Evolutionary conservation across 208 protist genomes (phyloP).

Genomic region (Trypanosomatidae sp.): DNA sequence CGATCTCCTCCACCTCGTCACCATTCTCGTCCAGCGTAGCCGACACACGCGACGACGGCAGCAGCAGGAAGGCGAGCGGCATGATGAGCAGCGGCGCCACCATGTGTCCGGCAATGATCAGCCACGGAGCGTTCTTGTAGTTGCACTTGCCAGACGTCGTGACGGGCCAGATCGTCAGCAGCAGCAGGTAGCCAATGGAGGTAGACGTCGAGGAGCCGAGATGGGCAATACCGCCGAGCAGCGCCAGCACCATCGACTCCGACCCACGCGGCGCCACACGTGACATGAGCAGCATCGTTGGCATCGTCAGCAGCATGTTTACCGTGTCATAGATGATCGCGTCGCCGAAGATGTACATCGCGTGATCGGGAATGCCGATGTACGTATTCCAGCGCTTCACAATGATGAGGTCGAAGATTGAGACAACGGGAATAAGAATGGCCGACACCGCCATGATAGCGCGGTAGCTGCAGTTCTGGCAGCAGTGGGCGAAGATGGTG

Average conservation of each 20-base stretch:
- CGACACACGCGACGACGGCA: conserved; percentile 56
- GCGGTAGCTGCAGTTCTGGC: conserved; percentile 55
- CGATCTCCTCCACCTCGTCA: too few species aligned
- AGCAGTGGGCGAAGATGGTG: conserved; percentile 54
- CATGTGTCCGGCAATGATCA: conserved; percentile 65
- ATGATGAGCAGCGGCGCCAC: conserved; percentile 45
- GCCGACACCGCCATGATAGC: conserved; percentile 60
- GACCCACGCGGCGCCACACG: conserved; percentile 75
- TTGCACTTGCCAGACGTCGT: conserved; percentile 46
- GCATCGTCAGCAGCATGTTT: conserved; percentile 73
- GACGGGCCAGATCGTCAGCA: conserved; percentile 54
- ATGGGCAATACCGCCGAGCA: conserved; percentile 79
- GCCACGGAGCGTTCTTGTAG: conserved; percentile 58
- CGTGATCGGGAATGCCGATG: conserved; percentile 54
- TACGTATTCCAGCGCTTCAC: conserved; percentile 73
- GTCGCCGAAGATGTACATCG: conserved; percentile 72
- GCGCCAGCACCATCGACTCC: conserved; percentile 77
- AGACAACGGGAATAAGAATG: conserved; percentile 40
- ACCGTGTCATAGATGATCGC: conserved; percentile 56
- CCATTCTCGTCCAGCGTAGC: conserved; percentile 54
- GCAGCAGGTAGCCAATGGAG: conserved; percentile 46
- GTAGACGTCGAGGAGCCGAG: conserved; percentile 47
- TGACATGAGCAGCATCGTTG: conserved; percentile 67
- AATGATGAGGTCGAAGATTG: conserved; percentile 75
- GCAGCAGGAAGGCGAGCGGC: conserved; percentile 61